These are phyloP conservation scores for Candida stauntonica DNA, from an alignment of 805 yeast genomes.

Conservation along the genomic window DNA sequence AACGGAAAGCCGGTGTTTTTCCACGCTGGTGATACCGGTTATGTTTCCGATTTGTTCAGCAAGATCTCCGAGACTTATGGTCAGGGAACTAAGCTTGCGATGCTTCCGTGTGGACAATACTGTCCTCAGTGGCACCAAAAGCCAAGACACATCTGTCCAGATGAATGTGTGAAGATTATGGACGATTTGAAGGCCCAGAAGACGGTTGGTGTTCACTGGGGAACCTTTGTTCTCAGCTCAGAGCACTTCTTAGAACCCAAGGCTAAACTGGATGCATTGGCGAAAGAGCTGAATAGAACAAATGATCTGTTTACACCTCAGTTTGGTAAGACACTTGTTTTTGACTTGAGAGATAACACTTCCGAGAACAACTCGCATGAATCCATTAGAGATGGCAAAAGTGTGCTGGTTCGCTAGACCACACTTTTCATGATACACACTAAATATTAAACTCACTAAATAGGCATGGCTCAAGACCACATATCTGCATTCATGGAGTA, in stretches of 20 bases:
- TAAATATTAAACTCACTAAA: too few relatives aligned
- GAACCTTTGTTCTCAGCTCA: slow-evolving; percentile 85
- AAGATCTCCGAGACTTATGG: slow-evolving; percentile 65
- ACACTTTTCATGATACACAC: neutral
- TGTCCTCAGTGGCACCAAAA: slow-evolving; percentile 93
- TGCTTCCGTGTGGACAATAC: slow-evolving; percentile 93
- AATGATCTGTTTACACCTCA: slow-evolving; percentile 58
- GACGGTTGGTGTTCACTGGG: slow-evolving; percentile 93
- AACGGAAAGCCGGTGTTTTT: slow-evolving; percentile 69
- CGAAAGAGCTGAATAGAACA: slow-evolving; percentile 34
- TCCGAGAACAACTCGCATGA: too few relatives aligned
- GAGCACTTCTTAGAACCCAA: slow-evolving; percentile 88
- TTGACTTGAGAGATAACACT: slow-evolving; percentile 27
- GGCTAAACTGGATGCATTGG: slow-evolving; percentile 46
- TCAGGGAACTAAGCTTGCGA: slow-evolving; percentile 51
- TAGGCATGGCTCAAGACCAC: too few relatives aligned
- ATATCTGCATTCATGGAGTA: too few relatives aligned
- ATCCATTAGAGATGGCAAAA: slow-evolving; percentile 31
- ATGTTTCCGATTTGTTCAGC: slow-evolving; percentile 65
- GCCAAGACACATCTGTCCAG: slow-evolving; percentile 84
- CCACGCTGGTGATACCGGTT: slow-evolving; percentile 97
- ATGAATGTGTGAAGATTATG: slow-evolving; percentile 68
- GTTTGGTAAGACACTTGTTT: slow-evolving; percentile 67
- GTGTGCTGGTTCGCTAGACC: slow-evolving; percentile 26
- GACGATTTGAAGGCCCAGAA: slow-evolving; percentile 53